Evolutionary conservation across 495 filamentous ascomycete genomes (phyloP).

Genomic region (Aspergillus bertholletiae): DNA sequence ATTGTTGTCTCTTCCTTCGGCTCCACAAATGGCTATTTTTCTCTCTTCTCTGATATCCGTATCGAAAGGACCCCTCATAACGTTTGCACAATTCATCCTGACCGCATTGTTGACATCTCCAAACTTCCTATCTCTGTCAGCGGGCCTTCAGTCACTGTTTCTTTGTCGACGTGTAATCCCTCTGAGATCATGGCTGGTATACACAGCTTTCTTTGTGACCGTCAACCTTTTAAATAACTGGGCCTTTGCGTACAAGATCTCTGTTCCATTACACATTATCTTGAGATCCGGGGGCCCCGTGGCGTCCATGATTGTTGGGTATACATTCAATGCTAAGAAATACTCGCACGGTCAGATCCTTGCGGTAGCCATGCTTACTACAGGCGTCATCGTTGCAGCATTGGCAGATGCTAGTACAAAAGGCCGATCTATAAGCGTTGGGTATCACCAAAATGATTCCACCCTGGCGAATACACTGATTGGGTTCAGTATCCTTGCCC

Average conservation of each 20-base stretch:
- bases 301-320: constrained; percentile 85
- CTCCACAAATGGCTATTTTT: background rate
- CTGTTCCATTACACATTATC: constrained; percentile 95
- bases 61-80: constrained; percentile 74
- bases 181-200: constrained; percentile 76
- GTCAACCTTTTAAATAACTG: constrained; percentile 97
- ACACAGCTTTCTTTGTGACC: constrained; percentile 85
- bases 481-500: constrained; percentile 77
- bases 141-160: constrained; percentile 58
- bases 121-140: constrained; percentile 69
- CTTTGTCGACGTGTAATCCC: constrained; percentile 78
- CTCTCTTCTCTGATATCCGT: background rate
- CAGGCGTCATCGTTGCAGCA: constrained; percentile 81
- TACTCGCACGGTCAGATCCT: constrained; percentile 78
- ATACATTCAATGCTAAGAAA: constrained; percentile 69
- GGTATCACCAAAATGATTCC: constrained; percentile 8
- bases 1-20: constrained; percentile 1
- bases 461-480: constrained; percentile 50
- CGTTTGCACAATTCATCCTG: constrained; percentile 89
- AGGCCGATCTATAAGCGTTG: constrained; percentile 45
- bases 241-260: constrained; percentile 95
- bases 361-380: constrained; percentile 75
- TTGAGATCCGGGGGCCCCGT: constrained; percentile 92
- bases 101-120: constrained; percentile 66
- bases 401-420: constrained; percentile 84